A percentile compares a stretch with the other conserved stretches of the same genome.
phyloP scores from a whole-genome alignment of 768 basidiomycete species.

The Rhodotorula kratochvilovae region DNA sequence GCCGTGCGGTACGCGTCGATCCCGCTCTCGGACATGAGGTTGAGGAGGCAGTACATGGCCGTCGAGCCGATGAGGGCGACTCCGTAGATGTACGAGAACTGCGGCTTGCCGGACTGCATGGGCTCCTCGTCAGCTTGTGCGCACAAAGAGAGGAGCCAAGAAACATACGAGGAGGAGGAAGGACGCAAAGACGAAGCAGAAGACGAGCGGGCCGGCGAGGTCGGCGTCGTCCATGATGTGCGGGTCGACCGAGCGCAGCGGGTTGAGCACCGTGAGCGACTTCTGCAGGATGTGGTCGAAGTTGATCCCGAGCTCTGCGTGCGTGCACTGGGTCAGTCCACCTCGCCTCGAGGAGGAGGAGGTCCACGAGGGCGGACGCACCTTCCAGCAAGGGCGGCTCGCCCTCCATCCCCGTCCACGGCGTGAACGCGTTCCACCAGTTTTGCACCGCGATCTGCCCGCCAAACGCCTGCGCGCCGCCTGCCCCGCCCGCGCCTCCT shows the following conservation, averaged over 20 bases:
- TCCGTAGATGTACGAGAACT: slow-evolving; percentile 98
- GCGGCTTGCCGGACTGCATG: slow-evolving; percentile 86
- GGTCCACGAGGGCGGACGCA: slow-evolving; percentile 46
- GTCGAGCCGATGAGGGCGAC: slow-evolving; percentile 89
- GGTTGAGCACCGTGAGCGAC: slow-evolving; percentile 91
- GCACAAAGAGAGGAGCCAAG: neutral
- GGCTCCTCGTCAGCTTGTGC: neutral
- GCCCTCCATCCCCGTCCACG: slow-evolving; percentile 60
- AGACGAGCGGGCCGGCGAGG: slow-evolving; percentile 89
- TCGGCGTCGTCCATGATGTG: slow-evolving; percentile 98
- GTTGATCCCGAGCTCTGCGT: slow-evolving; percentile 89
- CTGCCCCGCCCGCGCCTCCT: neutral
- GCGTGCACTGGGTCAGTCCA: neutral
- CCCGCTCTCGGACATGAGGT: slow-evolving; percentile 90
- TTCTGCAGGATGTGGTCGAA: slow-evolving; percentile 92
- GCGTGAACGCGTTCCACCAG: slow-evolving; percentile 41
- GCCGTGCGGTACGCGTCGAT: slow-evolving; percentile 90
- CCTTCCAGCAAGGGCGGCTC: slow-evolving; percentile 94
- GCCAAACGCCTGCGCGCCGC: neutral
- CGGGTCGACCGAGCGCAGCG: slow-evolving; percentile 56
- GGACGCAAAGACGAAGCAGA: slow-evolving; percentile 89
- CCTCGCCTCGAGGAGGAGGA: neutral
- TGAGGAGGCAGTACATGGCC: slow-evolving; percentile 88
- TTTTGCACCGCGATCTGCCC: slow-evolving; percentile 36
- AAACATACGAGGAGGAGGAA: slow-evolving; percentile 82